These are phyloP conservation scores for Psilocybe tampanensis DNA, from an alignment of 768 basidiomycete species.

Conservation along the genomic window DNA sequence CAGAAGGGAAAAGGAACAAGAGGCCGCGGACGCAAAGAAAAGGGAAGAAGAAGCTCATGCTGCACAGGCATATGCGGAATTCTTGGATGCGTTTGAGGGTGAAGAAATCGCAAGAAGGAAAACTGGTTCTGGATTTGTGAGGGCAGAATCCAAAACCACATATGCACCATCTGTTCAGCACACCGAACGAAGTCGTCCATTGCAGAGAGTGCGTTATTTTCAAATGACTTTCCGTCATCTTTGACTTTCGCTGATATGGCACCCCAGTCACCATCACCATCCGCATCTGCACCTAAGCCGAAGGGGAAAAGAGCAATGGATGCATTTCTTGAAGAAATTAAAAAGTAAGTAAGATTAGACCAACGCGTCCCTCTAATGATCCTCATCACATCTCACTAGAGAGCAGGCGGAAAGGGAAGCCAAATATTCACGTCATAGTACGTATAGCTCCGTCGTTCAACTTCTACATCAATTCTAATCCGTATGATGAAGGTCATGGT, in stretches of 20 bases:
- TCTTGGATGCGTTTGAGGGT: constrained; percentile 82
- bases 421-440: constrained; percentile 73
- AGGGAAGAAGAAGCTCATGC: constrained; percentile 81
- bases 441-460: constrained; percentile 10
- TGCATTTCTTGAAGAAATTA: constrained; percentile 94
- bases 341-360: constrained; percentile 72
- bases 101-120: constrained; percentile 56
- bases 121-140: constrained; percentile 59
- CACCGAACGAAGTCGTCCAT: constrained; percentile 18
- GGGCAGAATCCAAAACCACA: constrained; percentile 53
- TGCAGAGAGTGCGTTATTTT: constrained; percentile 12
- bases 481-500: constrained; percentile 45
- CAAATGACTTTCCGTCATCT: no score
- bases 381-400: constrained; percentile 43
- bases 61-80: constrained; percentile 81
- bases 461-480: constrained; percentile 2
- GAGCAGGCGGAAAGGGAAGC: constrained; percentile 93
- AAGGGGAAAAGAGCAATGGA: constrained; percentile 98
- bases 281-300: constrained; percentile 57
- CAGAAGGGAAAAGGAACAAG: constrained; percentile 88
- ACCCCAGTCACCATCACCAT: constrained; percentile 59
- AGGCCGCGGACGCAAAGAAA: constrained; percentile 89
- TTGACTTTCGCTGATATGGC: no score
- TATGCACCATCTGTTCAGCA: constrained; percentile 43
- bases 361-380: background rate